phyloP scores from a whole-genome alignment of 768 basidiomycete species.

The Boletus speciosus region DNA sequence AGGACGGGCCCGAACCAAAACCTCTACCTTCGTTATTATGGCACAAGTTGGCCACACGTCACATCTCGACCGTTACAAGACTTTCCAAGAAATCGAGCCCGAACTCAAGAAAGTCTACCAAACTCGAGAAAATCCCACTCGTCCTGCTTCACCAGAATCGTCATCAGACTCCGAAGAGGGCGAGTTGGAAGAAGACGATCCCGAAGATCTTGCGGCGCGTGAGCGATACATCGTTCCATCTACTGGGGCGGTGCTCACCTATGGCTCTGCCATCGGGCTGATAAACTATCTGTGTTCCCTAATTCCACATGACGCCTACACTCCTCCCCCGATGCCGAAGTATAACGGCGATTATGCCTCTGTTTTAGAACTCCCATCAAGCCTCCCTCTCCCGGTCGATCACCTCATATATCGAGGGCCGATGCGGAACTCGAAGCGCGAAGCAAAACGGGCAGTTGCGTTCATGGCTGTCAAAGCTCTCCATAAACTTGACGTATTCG shows the following conservation, averaged over 20 bases:
- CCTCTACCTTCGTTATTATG: slow-evolving; percentile 81
- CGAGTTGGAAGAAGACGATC: slow-evolving; percentile 45
- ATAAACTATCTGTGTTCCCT: slow-evolving; percentile 75
- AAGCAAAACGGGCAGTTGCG: slow-evolving; percentile 80
- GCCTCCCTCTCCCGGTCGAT: slow-evolving; percentile 54
- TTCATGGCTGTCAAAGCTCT: slow-evolving; percentile 74
- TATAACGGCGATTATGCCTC: slow-evolving; percentile 59
- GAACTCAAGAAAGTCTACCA: slow-evolving; percentile 64
- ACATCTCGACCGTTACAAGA: slow-evolving; percentile 55
- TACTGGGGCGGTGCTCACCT: slow-evolving; percentile 78
- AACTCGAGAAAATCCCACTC: slow-evolving; percentile 38
- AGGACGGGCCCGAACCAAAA: slow-evolving; percentile 74
- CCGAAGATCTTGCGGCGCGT: slow-evolving; percentile 57
- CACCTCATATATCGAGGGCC: slow-evolving; percentile 61
- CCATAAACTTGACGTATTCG: slow-evolving; percentile 69
- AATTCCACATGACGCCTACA: slow-evolving; percentile 71
- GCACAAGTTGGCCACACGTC: slow-evolving; percentile 56
- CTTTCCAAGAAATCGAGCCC: slow-evolving; percentile 58
- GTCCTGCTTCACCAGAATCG: slow-evolving; percentile 25
- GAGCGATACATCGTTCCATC: slow-evolving; percentile 70
- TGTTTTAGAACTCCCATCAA: slow-evolving; percentile 62
- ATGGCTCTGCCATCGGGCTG: slow-evolving; percentile 67
- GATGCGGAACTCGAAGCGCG: slow-evolving; percentile 60
- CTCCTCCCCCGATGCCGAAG: slow-evolving; percentile 53
- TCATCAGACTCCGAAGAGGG: slow-evolving; percentile 29